Conservation (phyloP, 2,329 filamentous ascomycete genomes). For the Diaporthe vaccinii region DNA sequence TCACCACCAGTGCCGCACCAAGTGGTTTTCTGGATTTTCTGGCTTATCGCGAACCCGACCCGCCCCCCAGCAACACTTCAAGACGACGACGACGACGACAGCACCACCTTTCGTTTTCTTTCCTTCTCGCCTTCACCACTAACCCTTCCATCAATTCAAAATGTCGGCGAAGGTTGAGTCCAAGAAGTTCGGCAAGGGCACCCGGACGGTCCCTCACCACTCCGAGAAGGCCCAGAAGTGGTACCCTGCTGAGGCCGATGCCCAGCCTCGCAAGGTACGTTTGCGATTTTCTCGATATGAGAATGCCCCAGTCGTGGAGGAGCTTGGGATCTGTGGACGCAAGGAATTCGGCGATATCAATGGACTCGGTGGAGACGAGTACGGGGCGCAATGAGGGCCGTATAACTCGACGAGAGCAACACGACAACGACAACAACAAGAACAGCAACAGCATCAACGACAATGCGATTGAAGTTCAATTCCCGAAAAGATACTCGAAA, state of each 20-base stretch:
- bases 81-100: slow-evolving; percentile 43
- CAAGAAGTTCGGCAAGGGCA: slow-evolving; percentile 98
- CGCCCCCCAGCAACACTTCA: slow-evolving; percentile 37
- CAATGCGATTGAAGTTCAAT: neutral
- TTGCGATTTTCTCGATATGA: slow-evolving; percentile 47
- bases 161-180: slow-evolving; percentile 83
- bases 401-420: neutral
- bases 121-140: slow-evolving; percentile 39
- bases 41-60: slow-evolving; percentile 35
- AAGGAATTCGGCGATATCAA: neutral
- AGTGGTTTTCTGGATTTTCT: slow-evolving; percentile 37
- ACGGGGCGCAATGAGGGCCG: slow-evolving; percentile 1
- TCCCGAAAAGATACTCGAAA: neutral
- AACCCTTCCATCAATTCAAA: slow-evolving; percentile 55
- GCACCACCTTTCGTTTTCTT: slow-evolving; percentile 37
- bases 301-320: slow-evolving; percentile 33
- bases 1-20: slow-evolving; percentile 19
- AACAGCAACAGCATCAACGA: neutral
- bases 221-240: slow-evolving; percentile 98
- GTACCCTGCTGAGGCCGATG: slow-evolving; percentile 96
- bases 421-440: neutral
- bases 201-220: slow-evolving; percentile 88
- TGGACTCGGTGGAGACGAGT: slow-evolving; percentile 7
- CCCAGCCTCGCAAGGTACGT: slow-evolving; percentile 94
- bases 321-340: slow-evolving; percentile 35